Percentiles rank a stretch among this genome's conserved stretches.
These are phyloP conservation scores for Cyclotella cryptica DNA, from an alignment of 108 stramenopile genomes.

Conservation along the genomic window DNA sequence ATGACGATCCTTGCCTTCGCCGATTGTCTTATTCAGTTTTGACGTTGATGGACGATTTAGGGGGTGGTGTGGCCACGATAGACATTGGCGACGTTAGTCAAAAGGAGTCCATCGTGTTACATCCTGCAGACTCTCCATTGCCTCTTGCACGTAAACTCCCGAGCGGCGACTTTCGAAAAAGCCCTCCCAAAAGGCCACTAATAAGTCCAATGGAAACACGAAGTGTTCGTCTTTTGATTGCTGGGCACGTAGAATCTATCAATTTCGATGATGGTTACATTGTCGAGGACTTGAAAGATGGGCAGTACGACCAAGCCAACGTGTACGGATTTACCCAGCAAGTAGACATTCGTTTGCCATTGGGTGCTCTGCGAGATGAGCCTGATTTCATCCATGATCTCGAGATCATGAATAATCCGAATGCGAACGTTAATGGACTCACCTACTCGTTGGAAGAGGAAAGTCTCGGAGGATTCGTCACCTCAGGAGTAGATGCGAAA, in stretches of 20 bases:
- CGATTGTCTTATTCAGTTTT: neutral
- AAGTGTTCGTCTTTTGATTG: slow-evolving; percentile 51
- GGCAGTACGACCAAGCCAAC: slow-evolving; percentile 23
- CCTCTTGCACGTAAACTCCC: neutral
- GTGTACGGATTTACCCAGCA: slow-evolving; percentile 55
- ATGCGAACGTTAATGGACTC: slow-evolving; percentile 19
- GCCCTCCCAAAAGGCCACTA: neutral
- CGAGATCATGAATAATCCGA: slow-evolving; percentile 16
- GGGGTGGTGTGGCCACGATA: neutral
- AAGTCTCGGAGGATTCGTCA: slow-evolving; percentile 31
- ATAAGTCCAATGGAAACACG: slow-evolving; percentile 14
- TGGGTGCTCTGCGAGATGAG: slow-evolving; percentile 11
- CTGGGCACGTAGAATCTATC: slow-evolving; percentile 44
- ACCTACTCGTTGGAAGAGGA: slow-evolving; percentile 24
- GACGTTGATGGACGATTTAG: neutral
- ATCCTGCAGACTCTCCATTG: neutral
- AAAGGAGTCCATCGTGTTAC: neutral
- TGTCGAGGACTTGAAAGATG: slow-evolving; percentile 21
- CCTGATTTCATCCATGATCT: slow-evolving; percentile 10
- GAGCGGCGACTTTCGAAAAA: neutral
- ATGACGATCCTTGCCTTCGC: neutral
- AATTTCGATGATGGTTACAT: slow-evolving; percentile 28
- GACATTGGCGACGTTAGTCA: slow-evolving; percentile 5
- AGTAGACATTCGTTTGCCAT: slow-evolving; percentile 51
- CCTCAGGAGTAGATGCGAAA: slow-evolving; percentile 44